Percentiles rank a stretch among this genome's conserved stretches.
Evolutionary conservation across 2,329 filamentous ascomycete genomes (phyloP).

Genomic region (Ilyonectria robusta): DNA sequence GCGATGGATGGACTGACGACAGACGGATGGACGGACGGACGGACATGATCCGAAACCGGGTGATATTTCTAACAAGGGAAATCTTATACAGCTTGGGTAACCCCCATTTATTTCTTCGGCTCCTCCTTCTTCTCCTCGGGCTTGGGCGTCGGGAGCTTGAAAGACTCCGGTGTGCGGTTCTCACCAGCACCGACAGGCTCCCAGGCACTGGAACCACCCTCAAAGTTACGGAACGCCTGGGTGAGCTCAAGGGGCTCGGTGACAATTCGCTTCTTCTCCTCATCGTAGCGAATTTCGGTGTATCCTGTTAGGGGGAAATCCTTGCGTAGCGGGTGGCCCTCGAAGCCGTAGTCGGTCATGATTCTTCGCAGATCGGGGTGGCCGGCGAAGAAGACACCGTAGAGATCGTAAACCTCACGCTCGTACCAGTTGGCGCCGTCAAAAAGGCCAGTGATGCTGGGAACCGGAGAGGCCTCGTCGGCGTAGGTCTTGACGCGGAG

Average conservation of each 20-base stretch:
- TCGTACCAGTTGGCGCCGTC: slow-evolving; percentile 99
- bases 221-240: slow-evolving; percentile 98
- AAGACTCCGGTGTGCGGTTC: slow-evolving; percentile 85
- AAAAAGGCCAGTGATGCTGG: slow-evolving; percentile 87
- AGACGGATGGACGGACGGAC: slow-evolving; percentile 27
- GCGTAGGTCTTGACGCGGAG: slow-evolving; percentile 99
- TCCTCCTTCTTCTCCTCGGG: slow-evolving; percentile 93
- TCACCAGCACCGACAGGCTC: slow-evolving; percentile 77
- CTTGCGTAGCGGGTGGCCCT: slow-evolving; percentile 96
- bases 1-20: slow-evolving; percentile 26
- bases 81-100: slow-evolving; percentile 51
- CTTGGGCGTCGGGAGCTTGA: slow-evolving; percentile 96
- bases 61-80: slow-evolving; percentile 51
- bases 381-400: slow-evolving; percentile 95
- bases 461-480: slow-evolving; percentile 94
- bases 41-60: slow-evolving; percentile 42
- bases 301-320: slow-evolving; percentile 98
- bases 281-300: slow-evolving; percentile 97
- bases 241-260: slow-evolving; percentile 98
- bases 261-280: slow-evolving; percentile 99
- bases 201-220: slow-evolving; percentile 84
- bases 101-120: slow-evolving; percentile 83
- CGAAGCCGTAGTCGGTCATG: slow-evolving; percentile 99
- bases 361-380: slow-evolving; percentile 97
- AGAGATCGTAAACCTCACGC: slow-evolving; percentile 97